Conservation (phyloP, 768 basidiomycete genomes). For the Lactifluus piperatus region DNA sequence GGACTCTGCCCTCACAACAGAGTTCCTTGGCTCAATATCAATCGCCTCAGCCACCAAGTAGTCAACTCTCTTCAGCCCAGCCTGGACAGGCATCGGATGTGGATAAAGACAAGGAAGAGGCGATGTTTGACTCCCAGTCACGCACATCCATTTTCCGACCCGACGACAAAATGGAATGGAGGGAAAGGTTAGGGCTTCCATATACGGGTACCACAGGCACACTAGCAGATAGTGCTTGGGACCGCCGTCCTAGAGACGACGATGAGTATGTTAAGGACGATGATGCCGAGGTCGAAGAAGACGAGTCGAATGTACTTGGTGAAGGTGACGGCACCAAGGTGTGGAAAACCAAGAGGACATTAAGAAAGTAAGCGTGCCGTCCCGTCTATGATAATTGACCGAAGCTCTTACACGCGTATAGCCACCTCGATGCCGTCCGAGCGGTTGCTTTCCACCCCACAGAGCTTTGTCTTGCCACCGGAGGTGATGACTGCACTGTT, state of each 20-base stretch:
- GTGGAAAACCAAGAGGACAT: conserved; percentile 80
- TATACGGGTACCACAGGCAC: conserved; percentile 48
- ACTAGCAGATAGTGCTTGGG: conserved; percentile 41
- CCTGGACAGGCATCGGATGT: conserved; percentile 23
- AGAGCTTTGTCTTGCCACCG: conserved; percentile 82
- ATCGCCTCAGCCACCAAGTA: conserved; percentile 23
- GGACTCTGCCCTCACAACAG: conserved; percentile 25
- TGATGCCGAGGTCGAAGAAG: conserved; percentile 59
- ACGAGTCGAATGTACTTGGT: conserved; percentile 46
- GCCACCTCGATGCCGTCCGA: conserved; percentile 90
- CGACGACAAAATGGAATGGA: conserved; percentile 82
- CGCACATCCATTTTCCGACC: conserved; percentile 83
- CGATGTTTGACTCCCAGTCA: conserved; percentile 39
- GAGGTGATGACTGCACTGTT: conserved; percentile 90
- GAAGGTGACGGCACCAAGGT: conserved; percentile 63
- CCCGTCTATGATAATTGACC: conserved; percentile 1
- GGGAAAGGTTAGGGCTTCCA: conserved; percentile 60
- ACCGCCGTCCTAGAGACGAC: conserved; percentile 45
- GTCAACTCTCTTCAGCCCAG: conserved; percentile 25
- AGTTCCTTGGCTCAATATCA: conserved; percentile 23
- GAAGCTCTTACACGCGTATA: conserved; percentile 26
- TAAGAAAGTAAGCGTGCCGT: conserved; percentile 66
- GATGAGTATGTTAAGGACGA: conserved; percentile 64
- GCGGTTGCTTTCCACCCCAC: conserved; percentile 84
- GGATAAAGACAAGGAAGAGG: conserved; percentile 38